Base-by-base conservation (phyloP, 2,329 filamentous ascomycete genomes). In the Westerdykella aurantiaca region DNA sequence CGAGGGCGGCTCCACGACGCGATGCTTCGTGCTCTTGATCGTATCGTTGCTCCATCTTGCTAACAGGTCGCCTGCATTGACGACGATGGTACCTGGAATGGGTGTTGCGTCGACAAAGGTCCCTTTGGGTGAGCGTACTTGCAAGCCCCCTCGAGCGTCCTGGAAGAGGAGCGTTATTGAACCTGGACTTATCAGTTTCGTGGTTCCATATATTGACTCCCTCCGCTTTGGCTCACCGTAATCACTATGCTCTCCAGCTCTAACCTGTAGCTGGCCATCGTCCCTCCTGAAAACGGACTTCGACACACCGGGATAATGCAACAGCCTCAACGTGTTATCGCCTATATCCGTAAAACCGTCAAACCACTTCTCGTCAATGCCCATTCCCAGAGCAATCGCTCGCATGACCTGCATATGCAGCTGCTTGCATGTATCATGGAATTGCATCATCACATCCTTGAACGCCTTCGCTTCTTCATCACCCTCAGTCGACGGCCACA, bases 41-140 rank as follows among this genome's bases (percentile, higher is more conserved):
- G 80, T 85, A 59, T 94, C 88, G 60, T 96, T 96, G 51, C 85
- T 88, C 90, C 89, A 95, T 41, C 89, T 76, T 1, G 87, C 84
- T 39, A 96, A 72, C 53, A 96, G 64, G 62, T 96, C 90, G 1
- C 89, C 90, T 0, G 89, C 89, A 59, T 96, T 96, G 51, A 95
- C 79, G 10, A 96, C 87, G 34, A 93, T 84, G 0, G 88, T 89
- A 43, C 82, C 83, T 31, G 81, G 74, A 47, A 95, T 91, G 0
- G 90, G 89, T 6, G 80, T 88, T 1, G 87, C 90, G 58, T 95
- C 81, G 33, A 95, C 81, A 58, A 90, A 95, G 0, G 76, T 80
- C 2, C 86, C 87, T 34, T 79, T 83, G 0, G 88, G 88, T 39
- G 82, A 85, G 57, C 81, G 77, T 4, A 81, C 79, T 56, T 82